These are phyloP conservation scores for Cladophialophora immunda DNA, from an alignment of 2,329 filamentous ascomycete species.

Conservation along the genomic window DNA sequence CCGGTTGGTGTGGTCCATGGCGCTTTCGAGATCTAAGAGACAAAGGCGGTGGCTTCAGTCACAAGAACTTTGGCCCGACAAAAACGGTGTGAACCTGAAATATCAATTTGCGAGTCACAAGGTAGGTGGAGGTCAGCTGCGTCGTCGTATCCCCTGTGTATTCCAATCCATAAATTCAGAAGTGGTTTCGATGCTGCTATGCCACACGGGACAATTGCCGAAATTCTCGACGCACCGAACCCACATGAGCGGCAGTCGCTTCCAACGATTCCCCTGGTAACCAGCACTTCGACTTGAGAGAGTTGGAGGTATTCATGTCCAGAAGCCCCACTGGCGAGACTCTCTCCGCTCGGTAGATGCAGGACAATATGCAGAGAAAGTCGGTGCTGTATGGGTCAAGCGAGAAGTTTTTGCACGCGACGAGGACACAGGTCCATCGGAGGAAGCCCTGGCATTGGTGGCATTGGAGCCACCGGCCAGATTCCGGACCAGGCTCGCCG, in stretches of 20 bases:
- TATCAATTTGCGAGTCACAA: neutral
- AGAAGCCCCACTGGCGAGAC: constrained; percentile 8
- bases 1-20: neutral
- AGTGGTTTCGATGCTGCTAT: neutral
- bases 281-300: neutral
- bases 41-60: neutral
- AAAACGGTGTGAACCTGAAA: neutral
- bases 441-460: neutral
- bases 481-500: constrained; percentile 14
- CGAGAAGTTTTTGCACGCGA: neutral
- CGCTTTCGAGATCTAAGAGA: neutral
- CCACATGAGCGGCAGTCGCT: neutral
- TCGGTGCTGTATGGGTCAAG: neutral
- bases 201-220: constrained; percentile 1
- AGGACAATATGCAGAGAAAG: neutral
- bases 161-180: neutral
- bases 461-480: constrained; percentile 16
- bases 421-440: neutral
- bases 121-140: neutral
- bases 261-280: constrained; percentile 1
- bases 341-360: constrained; percentile 3
- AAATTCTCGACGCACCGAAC: neutral
- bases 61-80: neutral
- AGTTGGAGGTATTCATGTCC: neutral
- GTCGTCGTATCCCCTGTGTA: neutral